A percentile compares a stretch with the other conserved stretches of the same genome.
phyloP scores from a whole-genome alignment of 257 asterid genomes.

The Paulownia fortunei region DNA sequence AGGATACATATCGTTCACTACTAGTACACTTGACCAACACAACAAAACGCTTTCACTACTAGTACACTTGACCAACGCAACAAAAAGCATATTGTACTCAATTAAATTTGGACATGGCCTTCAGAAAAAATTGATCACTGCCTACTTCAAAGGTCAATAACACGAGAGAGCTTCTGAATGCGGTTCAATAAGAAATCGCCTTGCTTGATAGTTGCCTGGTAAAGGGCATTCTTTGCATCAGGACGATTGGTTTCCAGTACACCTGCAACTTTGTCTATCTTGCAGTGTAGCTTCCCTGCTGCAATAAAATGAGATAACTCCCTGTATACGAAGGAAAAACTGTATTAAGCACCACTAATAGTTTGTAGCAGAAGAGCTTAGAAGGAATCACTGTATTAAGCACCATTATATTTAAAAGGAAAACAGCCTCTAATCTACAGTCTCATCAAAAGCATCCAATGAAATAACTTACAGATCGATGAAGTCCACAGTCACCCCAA shows the following conservation, averaged over 20 bases:
- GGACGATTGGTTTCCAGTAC: conserved; percentile 92
- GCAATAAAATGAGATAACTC: conserved; percentile 86
- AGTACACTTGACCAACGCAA: no score
- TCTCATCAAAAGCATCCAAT: background rate
- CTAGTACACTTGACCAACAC: no score
- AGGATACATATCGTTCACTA: background rate
- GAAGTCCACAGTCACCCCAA: conserved; percentile 81
- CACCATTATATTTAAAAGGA: background rate
- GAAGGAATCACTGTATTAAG: background rate
- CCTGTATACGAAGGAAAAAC: conserved; percentile 39
- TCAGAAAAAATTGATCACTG: background rate
- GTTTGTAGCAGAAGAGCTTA: no score
- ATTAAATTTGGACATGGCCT: background rate
- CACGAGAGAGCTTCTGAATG: conserved; percentile 92
- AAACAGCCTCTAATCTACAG: background rate
- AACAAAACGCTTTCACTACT: no score
- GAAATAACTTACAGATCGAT: conserved; percentile 64
- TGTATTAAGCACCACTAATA: background rate
- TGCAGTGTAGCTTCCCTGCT: conserved; percentile 90
- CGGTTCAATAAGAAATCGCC: conserved; percentile 94
- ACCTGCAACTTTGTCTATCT: conserved; percentile 90
- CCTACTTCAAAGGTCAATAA: conserved; percentile 78
- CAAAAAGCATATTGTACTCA: background rate
- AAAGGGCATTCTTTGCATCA: conserved; percentile 90
- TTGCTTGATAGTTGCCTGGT: conserved; percentile 91